Percentiles rank a stretch among this genome's conserved stretches.
Evolutionary conservation across 495 filamentous ascomycete species (phyloP).

Genomic region (Umbilicaria muhlenbergii): DNA sequence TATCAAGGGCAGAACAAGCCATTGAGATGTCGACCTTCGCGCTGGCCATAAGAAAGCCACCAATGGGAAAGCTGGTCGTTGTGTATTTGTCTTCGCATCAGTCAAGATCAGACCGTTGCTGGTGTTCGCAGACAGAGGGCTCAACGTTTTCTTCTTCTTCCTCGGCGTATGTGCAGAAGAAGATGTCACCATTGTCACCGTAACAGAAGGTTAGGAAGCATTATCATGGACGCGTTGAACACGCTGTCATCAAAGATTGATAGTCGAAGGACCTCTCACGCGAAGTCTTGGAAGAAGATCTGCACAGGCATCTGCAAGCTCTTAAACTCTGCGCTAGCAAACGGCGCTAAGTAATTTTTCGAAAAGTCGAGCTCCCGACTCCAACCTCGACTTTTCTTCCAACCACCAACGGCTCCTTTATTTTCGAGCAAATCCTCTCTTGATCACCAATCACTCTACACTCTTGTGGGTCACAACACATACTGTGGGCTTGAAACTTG

Average conservation of each 20-base stretch:
- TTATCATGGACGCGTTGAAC: too few species aligned
- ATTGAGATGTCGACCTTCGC: slow-evolving; percentile 71
- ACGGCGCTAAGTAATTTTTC: slow-evolving; percentile 4
- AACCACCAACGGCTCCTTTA: background rate
- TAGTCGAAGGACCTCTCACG: background rate
- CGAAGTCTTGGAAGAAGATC: too few species aligned
- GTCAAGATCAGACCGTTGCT: slow-evolving; percentile 35
- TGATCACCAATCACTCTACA: background rate
- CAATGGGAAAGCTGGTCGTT: slow-evolving; percentile 59
- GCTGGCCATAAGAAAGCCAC: slow-evolving; percentile 88
- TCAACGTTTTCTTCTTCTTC: slow-evolving; percentile 34
- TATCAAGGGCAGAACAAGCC: slow-evolving; percentile 74
- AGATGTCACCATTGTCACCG: slow-evolving; percentile 2
- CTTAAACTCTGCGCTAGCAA: background rate
- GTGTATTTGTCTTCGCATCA: slow-evolving; percentile 25
- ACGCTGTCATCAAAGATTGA: background rate
- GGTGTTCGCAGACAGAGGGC: slow-evolving; percentile 26
- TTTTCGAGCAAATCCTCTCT: background rate
- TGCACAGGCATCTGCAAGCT: background rate
- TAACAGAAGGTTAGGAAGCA: too few species aligned
- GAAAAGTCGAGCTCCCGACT: background rate
- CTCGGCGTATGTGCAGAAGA: slow-evolving; percentile 38
- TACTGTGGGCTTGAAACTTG: slow-evolving; percentile 2
- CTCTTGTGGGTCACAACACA: background rate
- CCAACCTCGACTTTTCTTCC: background rate